phyloP scores from a whole-genome alignment of 2,329 filamentous ascomycete species.

The Colletotrichum cuscutae region DNA sequence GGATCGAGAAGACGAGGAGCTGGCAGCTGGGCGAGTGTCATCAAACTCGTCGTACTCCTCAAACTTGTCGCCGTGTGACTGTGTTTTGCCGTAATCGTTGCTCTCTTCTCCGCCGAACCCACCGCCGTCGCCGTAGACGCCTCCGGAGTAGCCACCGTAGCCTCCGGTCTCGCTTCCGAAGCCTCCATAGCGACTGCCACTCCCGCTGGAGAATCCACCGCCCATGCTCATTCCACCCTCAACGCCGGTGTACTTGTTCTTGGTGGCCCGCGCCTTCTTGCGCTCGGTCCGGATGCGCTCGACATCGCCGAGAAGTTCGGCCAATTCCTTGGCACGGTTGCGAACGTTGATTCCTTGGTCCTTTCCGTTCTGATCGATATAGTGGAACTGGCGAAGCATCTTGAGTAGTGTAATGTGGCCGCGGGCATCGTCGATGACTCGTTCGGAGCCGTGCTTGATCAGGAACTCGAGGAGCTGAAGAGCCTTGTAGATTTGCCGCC shows the following conservation, averaged over 20 bases:
- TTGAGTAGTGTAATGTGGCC: conserved; percentile 95
- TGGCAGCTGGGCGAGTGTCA: conserved; percentile 64
- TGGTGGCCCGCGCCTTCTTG: conserved; percentile 91
- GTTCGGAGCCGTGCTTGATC: conserved; percentile 97
- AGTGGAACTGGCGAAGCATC: conserved; percentile 99
- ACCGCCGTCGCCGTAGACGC: conserved; percentile 95
- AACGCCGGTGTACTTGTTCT: conserved; percentile 95
- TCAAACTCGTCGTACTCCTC: conserved; percentile 98
- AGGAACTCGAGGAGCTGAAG: conserved; percentile 96
- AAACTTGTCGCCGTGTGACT: conserved; percentile 76
- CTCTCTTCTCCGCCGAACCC: conserved; percentile 84
- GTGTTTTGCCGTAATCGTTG: conserved; percentile 59
- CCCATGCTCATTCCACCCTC: conserved; percentile 80
- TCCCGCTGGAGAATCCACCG: conserved; percentile 62
- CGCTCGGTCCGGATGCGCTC: conserved; percentile 83
- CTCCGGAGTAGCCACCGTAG: conserved; percentile 72
- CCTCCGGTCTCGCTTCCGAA: conserved; percentile 89
- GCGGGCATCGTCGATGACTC: conserved; percentile 96
- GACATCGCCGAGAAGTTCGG: conserved; percentile 92
- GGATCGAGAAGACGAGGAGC: conserved; percentile 61
- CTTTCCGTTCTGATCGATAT: conserved; percentile 94
- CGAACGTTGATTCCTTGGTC: conserved; percentile 98
- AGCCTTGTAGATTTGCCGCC: conserved; percentile 99
- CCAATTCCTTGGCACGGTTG: conserved; percentile 94
- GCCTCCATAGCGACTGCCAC: conserved; percentile 78